Evolutionary conservation across 495 filamentous ascomycete species (phyloP), one percentile per base, ranked within the genome.

Genomic region (Aspergillus sclerotioniger): DNA sequence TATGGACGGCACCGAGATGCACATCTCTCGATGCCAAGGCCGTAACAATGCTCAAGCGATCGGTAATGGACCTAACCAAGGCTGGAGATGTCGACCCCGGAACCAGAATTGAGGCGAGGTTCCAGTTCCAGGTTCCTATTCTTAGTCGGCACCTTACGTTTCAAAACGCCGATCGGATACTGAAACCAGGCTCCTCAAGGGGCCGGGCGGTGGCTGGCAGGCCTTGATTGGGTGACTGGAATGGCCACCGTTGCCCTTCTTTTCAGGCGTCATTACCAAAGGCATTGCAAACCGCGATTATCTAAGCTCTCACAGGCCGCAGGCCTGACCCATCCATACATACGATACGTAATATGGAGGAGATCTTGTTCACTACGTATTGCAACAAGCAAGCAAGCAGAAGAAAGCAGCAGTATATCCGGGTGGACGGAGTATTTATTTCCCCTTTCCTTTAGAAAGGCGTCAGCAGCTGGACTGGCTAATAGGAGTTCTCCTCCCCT

Each of bases 221-320:
- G 17, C 16, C 31, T 25, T 56, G 54, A 56, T 56, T 56, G 54
- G 54, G 44, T 35, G 44, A 33, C 9, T 49, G 54, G 45, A 56
- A 39, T 48, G 44, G 54, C 54, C 54, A 56, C 54, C 53, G 43
- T 47, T 48, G 43, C 41, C 53, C 53, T 56, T 48, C 31, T 28
- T 41, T 41, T 41, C 37, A 41, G 37, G 37, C 37, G 5, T 15
- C 37, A n/a, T 13, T 41, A 41, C 37, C 12, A n/a, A 37, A 15
- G 8, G 37, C 12, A 41, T 15, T 41, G 37, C 37, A 7, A 12
- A 15, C 12, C 37, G 13, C 12, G 37, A 35, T 35, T 9, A 35
- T 35, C 33, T 35, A 35, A 35, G 33, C 33, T 10, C 9, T 35
- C 33, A 33, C 31, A 35, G 33, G 8, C 25, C 25, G 25, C 25